Base-by-base conservation (phyloP, 345 rosid genomes). In the Physaria fendleri region DNA sequence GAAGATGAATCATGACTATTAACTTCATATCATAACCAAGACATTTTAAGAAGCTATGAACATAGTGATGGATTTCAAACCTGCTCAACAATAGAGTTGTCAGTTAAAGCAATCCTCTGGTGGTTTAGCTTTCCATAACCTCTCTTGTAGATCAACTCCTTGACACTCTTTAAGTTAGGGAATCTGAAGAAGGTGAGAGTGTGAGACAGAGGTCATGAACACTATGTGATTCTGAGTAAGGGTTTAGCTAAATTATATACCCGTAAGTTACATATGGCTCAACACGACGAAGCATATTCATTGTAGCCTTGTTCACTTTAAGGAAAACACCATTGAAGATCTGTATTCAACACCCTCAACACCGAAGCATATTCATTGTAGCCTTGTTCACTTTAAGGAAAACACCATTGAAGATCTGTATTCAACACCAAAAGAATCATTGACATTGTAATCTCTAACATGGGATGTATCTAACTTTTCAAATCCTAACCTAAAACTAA, bases 181-280 rank as follows among this genome's bases (percentile, higher is more conserved):
- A 81, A 86, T 39, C 90, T 81, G 13, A 46, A 20, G 13, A 3
- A 13, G 52, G 2, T 9, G 21, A 45, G 38, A n/a, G n/a, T n/a
- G n/a, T n/a, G n/a, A n/a, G n/a, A n/a, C n/a, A n/a, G n/a, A n/a
- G n/a, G n/a, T n/a, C n/a, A n/a, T n/a, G n/a, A n/a, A n/a, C n/a
- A n/a, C n/a, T n/a, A n/a, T 5, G 5, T 32, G 49, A 4, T 8
- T 40, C 10, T 2, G 15, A n/a, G n/a, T n/a, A n/a, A n/a, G n/a
- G n/a, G n/a, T n/a, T 40, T 2, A n/a, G 9, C 20, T 4, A 2
- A 5, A 5, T 12, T 2, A 17, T 11, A n/a, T 78, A 86, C 90
- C 88, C 88, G 8, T 74, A 87, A 2, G 95, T 87, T 20, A 87
- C 88, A 46, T 76, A 87, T 8, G 95, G 95, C 37, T 87, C 91